Base-by-base conservation (phyloP, 2,329 filamentous ascomycete species). In the Ilyonectria sp. region DNA sequence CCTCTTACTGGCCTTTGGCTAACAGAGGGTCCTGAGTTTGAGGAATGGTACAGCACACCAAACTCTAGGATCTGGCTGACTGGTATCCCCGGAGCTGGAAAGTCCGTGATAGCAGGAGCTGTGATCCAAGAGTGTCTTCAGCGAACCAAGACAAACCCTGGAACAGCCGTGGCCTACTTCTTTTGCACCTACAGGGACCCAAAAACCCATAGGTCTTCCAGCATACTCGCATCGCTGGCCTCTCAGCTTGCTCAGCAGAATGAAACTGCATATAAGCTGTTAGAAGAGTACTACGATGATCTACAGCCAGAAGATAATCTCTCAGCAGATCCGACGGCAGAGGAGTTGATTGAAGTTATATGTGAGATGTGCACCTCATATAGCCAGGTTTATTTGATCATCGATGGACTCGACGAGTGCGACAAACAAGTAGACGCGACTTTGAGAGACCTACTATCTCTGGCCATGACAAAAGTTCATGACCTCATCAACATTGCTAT, bases 21-120 rank as follows among this genome's bases (percentile, higher is more conserved):
- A 1, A 63, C 60, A 5, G 9, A 64, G 1, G 21, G 40, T 0
- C n/a, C n/a, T 0, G 59, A 64, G 2, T 64, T 69, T 19, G 37
- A 49, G 5, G 43, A 61, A 2, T 69, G 60, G 60, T 62, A 56
- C 6, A n/a, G 1, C 0, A 53, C 29, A 0, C 54, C 37, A 0
- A 40, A 31, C 3, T 44, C 54, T 0, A 64, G 23, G 10, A 19
- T 59, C 1, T 68, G 68, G 68, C 26, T 58, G 0, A 62, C 6
- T 4, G 68, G 68, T 19, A 69, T 69, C 2, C 68, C 68, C 1
- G 67, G 67, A 0, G 67, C 60, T 7, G 67, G 67, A 1, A 69
- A 69, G n/a, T 62, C 65, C 1, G 60, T 68, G 1, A 35, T 69
- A 3, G 68, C 68, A 0, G 47, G 44, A 3, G 29, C 57, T 2